Evolutionary conservation across 768 basidiomycete species (phyloP), one percentile per base, ranked within the genome.

Genomic region (Calocybe indica): DNA sequence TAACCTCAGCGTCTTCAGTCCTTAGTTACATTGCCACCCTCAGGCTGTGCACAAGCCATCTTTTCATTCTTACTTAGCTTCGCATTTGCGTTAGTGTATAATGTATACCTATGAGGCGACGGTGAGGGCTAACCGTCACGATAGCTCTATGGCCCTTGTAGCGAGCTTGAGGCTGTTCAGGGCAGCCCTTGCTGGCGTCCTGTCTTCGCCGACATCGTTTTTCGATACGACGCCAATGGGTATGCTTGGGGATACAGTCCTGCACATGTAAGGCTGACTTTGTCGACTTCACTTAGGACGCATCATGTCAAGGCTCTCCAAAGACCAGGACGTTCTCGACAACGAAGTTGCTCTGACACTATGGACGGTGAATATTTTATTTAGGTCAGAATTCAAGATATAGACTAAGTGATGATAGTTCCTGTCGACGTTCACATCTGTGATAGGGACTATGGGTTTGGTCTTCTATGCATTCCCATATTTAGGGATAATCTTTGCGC

Each of bases 211-310:
- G 0, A 60, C 72, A 0, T 75, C 80, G 3, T 88, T 86, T 66
- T 87, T 85, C 56, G 86, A 89, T 57, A 82, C 83, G 0, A 87
- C 85, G 0, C 82, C 82, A 1, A 73, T 82, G 58, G 81, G 82
- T 80, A 54, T 32, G 64, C 22, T 4, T 22, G 22, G 4, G 22
- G 22, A 22, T 22, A 22, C 22, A 22, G 22, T 51, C 10, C 28
- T 47, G 9, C 11, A 5, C 6, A 10, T 3, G 15, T 13, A 28
- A 13, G 1, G 14, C 2, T 38, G 2, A 44, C 42, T 14, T 40
- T 35, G 32, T 9, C 35, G 7, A 37, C n/a, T 8, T 12, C 50
- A 50, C 13, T 11, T 43, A 81, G 82, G 82, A 1, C 65, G 81
- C 35, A 76, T 83, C 35, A 62, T 78, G 34, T 79, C 79, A 2